Percentiles rank a stretch among this genome's conserved stretches.
Evolutionary conservation across 1,139 yeast species (phyloP).

Genomic region (Zygosaccharomyces sapae): DNA sequence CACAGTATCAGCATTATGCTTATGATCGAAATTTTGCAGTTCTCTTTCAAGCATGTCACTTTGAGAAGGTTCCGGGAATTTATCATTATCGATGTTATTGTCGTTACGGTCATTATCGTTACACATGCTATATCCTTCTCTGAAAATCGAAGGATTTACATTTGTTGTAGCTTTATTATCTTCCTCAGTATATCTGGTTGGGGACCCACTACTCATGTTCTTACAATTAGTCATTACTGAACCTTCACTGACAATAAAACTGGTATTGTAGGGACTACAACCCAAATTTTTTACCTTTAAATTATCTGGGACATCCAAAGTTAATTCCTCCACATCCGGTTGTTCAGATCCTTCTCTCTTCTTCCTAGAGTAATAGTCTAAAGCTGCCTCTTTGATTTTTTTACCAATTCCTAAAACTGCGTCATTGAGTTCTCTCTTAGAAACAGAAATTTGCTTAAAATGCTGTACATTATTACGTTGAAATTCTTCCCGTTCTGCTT

Average conservation of each 20-base stretch:
- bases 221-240: conserved; percentile 17
- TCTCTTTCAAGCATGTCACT: conserved; percentile 31
- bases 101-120: conserved; percentile 58
- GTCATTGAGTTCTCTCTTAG: conserved; percentile 62
- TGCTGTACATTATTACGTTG: conserved; percentile 29
- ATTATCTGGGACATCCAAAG: neutral
- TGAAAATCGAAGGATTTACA: conserved; percentile 3
- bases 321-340: neutral
- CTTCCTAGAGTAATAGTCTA: conserved; percentile 33
- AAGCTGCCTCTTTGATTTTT: conserved; percentile 55
- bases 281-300: neutral
- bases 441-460: conserved; percentile 48
- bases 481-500: conserved; percentile 25
- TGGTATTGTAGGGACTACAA: conserved; percentile 5
- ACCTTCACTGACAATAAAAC: conserved; percentile 24
- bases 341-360: conserved; percentile 1
- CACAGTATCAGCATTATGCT: conserved; percentile 31
- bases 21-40: conserved; percentile 24
- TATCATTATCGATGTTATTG: conserved; percentile 11
- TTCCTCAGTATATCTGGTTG: conserved; percentile 9
- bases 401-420: conserved; percentile 81
- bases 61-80: conserved; percentile 10
- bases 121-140: conserved; percentile 5
- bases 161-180: conserved; percentile 9
- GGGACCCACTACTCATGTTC: conserved; percentile 1